Base-by-base conservation (phyloP, 768 basidiomycete species). In the Butyriboletus loyo region DNA sequence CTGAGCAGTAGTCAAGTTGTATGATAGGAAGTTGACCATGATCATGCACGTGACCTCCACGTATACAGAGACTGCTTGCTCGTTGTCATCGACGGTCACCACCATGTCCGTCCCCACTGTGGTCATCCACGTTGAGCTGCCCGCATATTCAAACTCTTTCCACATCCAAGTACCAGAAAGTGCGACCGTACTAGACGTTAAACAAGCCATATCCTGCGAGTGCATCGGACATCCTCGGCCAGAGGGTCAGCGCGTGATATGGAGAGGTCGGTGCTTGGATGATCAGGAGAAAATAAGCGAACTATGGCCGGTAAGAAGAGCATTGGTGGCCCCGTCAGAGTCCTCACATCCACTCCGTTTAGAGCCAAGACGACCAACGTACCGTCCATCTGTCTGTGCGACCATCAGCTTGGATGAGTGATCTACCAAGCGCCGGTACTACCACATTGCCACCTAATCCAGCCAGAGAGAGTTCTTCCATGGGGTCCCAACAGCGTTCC, bases 351-450 rank as follows among this genome's bases (percentile, higher is more conserved):
- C 14, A 17, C 22, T 28, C 22, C 25, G 15, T 38, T 42, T 62
- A 89, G 87, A 71, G 72, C 39, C 67, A 72, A 36, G 78, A 79
- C 50, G 85, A 85, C 47, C 76, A 80, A 24, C 80, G 78, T 38
- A 75, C 83, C 50, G 73, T 91, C 38, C 89, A 90, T 69, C 75
- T 92, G 21, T 84, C 87, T 14, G 88, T 92, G n/a, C 84, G 86
- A 63, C 85, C 87, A 22, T 86, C 85, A 25, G 85, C 85, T 48
- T 92, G 89, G 89, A 75, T 77, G 36, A 70, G 76, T 22, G 55
- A 69, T 13, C 85, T 86, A 25, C 85, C 81, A 13, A 69, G 66
- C 35, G 55, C 64, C 5, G 24, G 37, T 24, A 24, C 37, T 28
- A 57, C 67, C 1, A 49, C 63, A 36, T 44, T 59, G 9, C 24